phyloP scores from a whole-genome alignment of 768 basidiomycete species.

The Gymnopilus dilepis region DNA sequence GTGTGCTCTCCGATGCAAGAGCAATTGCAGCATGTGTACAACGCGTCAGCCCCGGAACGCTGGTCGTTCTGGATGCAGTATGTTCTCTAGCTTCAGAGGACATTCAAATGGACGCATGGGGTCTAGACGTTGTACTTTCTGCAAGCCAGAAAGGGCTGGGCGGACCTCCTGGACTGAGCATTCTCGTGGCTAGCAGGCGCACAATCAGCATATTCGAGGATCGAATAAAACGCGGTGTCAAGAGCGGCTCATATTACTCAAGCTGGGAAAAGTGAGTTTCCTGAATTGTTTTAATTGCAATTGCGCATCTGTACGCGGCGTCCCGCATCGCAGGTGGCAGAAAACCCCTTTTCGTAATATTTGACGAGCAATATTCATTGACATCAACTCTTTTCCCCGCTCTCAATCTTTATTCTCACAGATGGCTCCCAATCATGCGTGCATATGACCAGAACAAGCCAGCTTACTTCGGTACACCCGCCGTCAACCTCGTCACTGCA shows the following conservation, averaged over 20 bases:
- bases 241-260: slow-evolving; percentile 68
- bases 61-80: slow-evolving; percentile 86
- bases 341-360: neutral
- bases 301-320: neutral
- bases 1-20: slow-evolving; percentile 81
- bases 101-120: slow-evolving; percentile 88
- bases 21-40: slow-evolving; percentile 69
- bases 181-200: slow-evolving; percentile 73
- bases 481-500: slow-evolving; percentile 86
- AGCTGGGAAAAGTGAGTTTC: slow-evolving; percentile 74
- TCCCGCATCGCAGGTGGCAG: neutral
- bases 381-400: slow-evolving; percentile 5
- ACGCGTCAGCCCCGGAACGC: slow-evolving; percentile 77
- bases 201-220: slow-evolving; percentile 59
- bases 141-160: slow-evolving; percentile 90
- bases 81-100: slow-evolving; percentile 94
- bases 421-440: slow-evolving; percentile 88
- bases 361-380: neutral
- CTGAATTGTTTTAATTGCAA: slow-evolving; percentile 4
- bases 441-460: slow-evolving; percentile 77
- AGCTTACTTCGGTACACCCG: slow-evolving; percentile 89
- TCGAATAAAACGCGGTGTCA: slow-evolving; percentile 21
- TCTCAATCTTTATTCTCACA: slow-evolving; percentile 28
- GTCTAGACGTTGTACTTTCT: slow-evolving; percentile 78
- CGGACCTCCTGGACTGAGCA: slow-evolving; percentile 84